These are phyloP conservation scores for Barnettozyma sp. DNA, from an alignment of 805 yeast species.

Conservation along the genomic window DNA sequence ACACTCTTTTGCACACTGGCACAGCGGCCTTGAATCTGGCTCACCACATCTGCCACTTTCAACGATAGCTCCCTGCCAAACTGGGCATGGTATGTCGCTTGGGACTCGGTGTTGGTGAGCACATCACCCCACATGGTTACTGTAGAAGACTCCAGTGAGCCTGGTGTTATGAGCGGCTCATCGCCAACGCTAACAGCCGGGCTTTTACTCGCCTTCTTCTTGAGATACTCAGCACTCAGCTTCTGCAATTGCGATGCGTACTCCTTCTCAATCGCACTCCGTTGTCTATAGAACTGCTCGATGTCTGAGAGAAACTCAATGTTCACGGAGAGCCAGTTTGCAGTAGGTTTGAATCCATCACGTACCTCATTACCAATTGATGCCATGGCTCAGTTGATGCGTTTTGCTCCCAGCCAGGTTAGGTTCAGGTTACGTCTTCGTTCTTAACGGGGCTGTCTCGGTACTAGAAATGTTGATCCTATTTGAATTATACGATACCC, in stretches of 20 bases:
- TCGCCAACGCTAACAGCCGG: slow-evolving; percentile 82
- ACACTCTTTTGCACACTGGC: slow-evolving; percentile 50
- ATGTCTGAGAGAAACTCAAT: slow-evolving; percentile 71
- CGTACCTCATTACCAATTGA: slow-evolving; percentile 64
- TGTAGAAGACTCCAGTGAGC: slow-evolving; percentile 83
- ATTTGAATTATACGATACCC: too few relatives aligned
- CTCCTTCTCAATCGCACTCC: slow-evolving; percentile 78
- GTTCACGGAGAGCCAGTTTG: slow-evolving; percentile 73
- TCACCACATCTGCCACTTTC: slow-evolving; percentile 56
- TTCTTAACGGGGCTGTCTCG: too few relatives aligned
- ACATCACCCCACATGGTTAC: slow-evolving; percentile 89
- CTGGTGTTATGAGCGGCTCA: slow-evolving; percentile 86
- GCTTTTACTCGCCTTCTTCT: slow-evolving; percentile 64
- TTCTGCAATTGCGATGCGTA: slow-evolving; percentile 62
- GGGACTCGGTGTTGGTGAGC: slow-evolving; percentile 72
- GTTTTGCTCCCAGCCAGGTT: too few relatives aligned
- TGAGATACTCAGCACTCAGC: slow-evolving; percentile 62
- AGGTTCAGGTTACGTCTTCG: too few relatives aligned
- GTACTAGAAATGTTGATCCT: too few relatives aligned
- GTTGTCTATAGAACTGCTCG: slow-evolving; percentile 75
- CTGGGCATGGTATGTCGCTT: slow-evolving; percentile 58
- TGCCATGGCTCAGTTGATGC: slow-evolving; percentile 7
- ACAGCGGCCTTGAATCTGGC: slow-evolving; percentile 45
- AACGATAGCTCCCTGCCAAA: slow-evolving; percentile 54
- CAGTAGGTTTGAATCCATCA: slow-evolving; percentile 73